Conservation (phyloP, 306 rosid species). For the Casuarina cunninghamiana region DNA sequence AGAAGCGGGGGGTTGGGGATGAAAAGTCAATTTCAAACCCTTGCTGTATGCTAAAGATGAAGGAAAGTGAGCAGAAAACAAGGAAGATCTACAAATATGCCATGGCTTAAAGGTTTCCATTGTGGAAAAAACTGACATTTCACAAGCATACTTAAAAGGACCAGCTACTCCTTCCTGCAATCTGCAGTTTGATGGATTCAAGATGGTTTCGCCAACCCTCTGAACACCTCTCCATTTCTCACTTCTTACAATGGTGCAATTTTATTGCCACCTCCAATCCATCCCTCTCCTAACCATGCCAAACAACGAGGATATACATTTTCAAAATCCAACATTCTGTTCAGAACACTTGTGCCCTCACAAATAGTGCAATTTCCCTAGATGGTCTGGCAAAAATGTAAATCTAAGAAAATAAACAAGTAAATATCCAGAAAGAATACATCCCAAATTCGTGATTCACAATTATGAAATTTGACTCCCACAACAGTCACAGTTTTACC, state of each 20-base stretch:
- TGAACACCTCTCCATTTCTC: neutral
- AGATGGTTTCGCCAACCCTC: neutral
- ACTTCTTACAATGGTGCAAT: neutral
- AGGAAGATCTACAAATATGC: neutral
- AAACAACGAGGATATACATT: neutral
- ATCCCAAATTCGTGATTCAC: neutral
- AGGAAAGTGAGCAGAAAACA: no score
- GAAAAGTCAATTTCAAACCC: no score
- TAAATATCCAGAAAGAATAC: neutral
- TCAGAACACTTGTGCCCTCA: neutral
- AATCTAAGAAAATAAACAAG: neutral
- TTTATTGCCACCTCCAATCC: neutral
- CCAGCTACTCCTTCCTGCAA: neutral
- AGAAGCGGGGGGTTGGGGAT: neutral
- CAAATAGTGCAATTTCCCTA: neutral
- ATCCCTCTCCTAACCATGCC: neutral
- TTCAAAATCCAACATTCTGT: neutral
- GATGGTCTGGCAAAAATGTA: neutral
- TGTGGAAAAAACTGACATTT: neutral
- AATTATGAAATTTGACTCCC: neutral
- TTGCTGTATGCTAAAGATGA: no score
- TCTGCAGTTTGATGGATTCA: neutral
- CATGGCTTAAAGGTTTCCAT: neutral
- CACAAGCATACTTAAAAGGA: neutral
- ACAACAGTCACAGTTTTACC: conserved; percentile 42